Evolutionary conservation across 805 yeast species (phyloP).

Genomic region (Zygosaccharomyces kombuchaensis): DNA sequence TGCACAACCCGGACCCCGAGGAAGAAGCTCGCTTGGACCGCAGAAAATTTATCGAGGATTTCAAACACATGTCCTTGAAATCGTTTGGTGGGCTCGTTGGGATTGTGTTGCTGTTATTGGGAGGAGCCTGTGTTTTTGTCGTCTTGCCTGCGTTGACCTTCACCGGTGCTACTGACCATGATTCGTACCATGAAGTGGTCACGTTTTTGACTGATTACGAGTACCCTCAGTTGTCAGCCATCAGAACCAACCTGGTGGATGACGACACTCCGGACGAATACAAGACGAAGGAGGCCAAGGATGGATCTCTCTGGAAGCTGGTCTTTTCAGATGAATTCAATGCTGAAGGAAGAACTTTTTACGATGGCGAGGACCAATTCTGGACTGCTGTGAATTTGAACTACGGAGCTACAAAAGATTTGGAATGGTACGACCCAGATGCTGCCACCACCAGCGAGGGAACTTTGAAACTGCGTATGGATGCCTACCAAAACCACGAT

Average conservation of each 20-base stretch:
- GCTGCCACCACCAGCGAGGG: constrained; percentile 78
- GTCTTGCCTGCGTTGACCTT: constrained; percentile 80
- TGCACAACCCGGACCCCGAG: constrained; percentile 95
- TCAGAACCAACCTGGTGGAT: constrained; percentile 51
- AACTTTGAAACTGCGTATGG: constrained; percentile 62
- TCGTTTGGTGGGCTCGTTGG: constrained; percentile 62
- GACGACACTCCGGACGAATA: constrained; percentile 58
- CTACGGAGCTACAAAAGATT: constrained; percentile 82
- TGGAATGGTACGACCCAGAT: constrained; percentile 95
- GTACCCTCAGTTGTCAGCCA: constrained; percentile 50
- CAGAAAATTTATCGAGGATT: constrained; percentile 58
- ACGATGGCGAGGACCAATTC: constrained; percentile 86
- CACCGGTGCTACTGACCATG: constrained; percentile 54
- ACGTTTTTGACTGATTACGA: constrained; percentile 45
- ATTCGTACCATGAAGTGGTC: constrained; percentile 17
- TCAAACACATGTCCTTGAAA: constrained; percentile 60
- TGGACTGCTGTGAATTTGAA: constrained; percentile 82
- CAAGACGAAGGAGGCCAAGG: constrained; percentile 45
- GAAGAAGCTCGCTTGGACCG: constrained; percentile 83
- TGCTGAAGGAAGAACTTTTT: constrained; percentile 84
- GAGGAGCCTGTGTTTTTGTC: constrained; percentile 64
- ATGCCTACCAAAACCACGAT: constrained; percentile 76
- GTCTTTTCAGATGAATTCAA: constrained; percentile 92
- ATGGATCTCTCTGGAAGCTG: constrained; percentile 66
- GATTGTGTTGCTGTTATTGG: constrained; percentile 52